Evolutionary conservation across 2,329 filamentous ascomycete genomes (phyloP).

Genomic region (Fusarium robinianum): DNA sequence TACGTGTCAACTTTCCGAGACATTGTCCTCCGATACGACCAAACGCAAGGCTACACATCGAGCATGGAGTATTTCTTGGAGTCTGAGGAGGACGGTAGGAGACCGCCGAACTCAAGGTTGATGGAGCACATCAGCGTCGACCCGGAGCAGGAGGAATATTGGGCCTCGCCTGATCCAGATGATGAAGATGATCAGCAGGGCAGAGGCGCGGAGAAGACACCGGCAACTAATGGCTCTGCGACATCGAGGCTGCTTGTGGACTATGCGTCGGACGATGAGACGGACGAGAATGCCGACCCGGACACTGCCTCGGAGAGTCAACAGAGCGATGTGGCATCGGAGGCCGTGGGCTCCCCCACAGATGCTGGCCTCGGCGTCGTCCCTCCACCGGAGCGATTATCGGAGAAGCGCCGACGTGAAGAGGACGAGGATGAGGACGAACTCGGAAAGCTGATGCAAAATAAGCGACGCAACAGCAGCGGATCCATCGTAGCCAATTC

Average conservation of each 20-base stretch:
- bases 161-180: conserved; percentile 85
- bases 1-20: conserved; percentile 85
- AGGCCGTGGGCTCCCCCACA: conserved; percentile 41
- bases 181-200: conserved; percentile 64
- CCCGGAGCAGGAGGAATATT: conserved; percentile 88
- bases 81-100: conserved; percentile 62
- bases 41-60: conserved; percentile 69
- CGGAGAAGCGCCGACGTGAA: conserved; percentile 88
- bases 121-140: conserved; percentile 77
- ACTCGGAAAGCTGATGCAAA: conserved; percentile 76
- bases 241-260: conserved; percentile 80
- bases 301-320: conserved; percentile 43
- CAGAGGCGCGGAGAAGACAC: conserved; percentile 41
- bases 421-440: conserved; percentile 92
- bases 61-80: conserved; percentile 75
- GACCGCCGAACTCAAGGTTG: conserved; percentile 57
- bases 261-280: conserved; percentile 92
- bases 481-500: conserved; percentile 51
- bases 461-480: conserved; percentile 64
- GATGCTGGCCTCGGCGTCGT: conserved; percentile 31
- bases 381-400: conserved; percentile 75
- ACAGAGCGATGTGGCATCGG: conserved; percentile 41
- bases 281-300: conserved; percentile 59
- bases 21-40: conserved; percentile 77
- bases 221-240: conserved; percentile 62